Base-by-base conservation (phyloP, 2,329 filamentous ascomycete species). In the Neophaeococcomyces mojaviensis region DNA sequence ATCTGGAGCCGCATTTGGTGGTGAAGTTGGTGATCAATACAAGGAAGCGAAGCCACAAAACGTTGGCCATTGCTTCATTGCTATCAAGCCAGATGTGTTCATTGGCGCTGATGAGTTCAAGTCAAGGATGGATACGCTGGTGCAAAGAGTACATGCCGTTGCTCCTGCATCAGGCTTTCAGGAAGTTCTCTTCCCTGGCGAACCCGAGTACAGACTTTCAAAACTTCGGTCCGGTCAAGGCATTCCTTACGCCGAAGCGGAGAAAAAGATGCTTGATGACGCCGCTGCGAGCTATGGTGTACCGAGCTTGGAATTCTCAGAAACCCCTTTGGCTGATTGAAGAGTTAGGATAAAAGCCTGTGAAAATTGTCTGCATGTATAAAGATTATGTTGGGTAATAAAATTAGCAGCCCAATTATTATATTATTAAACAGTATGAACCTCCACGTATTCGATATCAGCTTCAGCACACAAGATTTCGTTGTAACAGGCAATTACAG, bases 1-100 rank as follows among this genome's bases (percentile, higher is more conserved):
- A 0, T 87, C 84, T 0, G 86, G 86, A 0, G 82, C 81, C 26
- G 85, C 85, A 0, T 92, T 87, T 64, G 87, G 84, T 0, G 86
- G 86, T 0, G 72, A 84, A 57, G 86, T 92, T 15, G 84, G 81
- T 0, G 78, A 78, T 15, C 87, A 86, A 0, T 92, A 92, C 61
- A 84, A 88, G 58, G 73, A 82, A 2, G 81, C 76, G 0, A 77
- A 72, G 48, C 72, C 79, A 1, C 79, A 82, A 0, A 79, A 88
- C 56, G 84, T 88, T 0, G 84, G 85, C 0, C 85, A 88, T 59
- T 87, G 88, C 51, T 60, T 88, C 1, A 67, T 87, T 1, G 82
- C 77, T 0, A 65, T 88, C 54, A 86, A 84, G 59, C 84, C 84
- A 0, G 83, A 88, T 52, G 65, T 88, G 16, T 88, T 88, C 51